These are phyloP conservation scores for Dothideomycetidae sp. DNA, from an alignment of 2,329 filamentous ascomycete genomes.

Conservation along the genomic window DNA sequence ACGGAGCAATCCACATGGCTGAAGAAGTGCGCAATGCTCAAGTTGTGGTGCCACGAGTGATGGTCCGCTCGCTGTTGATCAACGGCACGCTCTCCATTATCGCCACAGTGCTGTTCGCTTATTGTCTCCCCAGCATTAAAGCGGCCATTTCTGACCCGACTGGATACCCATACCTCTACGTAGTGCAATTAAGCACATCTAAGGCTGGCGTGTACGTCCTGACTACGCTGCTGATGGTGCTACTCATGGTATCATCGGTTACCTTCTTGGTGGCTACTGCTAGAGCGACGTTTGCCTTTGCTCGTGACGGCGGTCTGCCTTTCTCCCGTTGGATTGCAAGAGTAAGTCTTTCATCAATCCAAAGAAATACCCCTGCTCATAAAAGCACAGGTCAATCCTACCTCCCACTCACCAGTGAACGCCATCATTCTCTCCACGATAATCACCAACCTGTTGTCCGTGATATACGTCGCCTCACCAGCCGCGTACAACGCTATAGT, in stretches of 20 bases:
- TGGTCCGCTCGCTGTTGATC: conserved; percentile 16
- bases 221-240: conserved; percentile 25
- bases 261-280: conserved; percentile 27
- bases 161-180: conserved; percentile 25
- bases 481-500: conserved; percentile 13
- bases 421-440: conserved; percentile 11
- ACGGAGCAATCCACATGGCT: conserved; percentile 15
- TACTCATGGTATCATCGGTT: conserved; percentile 24
- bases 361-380: too few species aligned
- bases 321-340: conserved; percentile 17
- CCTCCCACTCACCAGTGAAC: conserved; percentile 10
- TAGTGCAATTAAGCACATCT: conserved; percentile 18
- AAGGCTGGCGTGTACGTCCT: conserved; percentile 18
- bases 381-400: conserved; percentile 10
- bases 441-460: conserved; percentile 12
- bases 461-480: conserved; percentile 15
- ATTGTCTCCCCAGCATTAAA: conserved; percentile 18
- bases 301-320: conserved; percentile 30
- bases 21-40: conserved; percentile 20
- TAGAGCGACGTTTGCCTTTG: conserved; percentile 30
- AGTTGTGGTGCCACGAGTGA: conserved; percentile 18
- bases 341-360: too few species aligned
- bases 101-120: conserved; percentile 18
- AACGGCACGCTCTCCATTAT: conserved; percentile 26
- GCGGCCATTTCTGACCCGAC: conserved; percentile 20